Evolutionary conservation across 75 land plant species (phyloP).

Genomic region (Ceratopteris richardii): DNA sequence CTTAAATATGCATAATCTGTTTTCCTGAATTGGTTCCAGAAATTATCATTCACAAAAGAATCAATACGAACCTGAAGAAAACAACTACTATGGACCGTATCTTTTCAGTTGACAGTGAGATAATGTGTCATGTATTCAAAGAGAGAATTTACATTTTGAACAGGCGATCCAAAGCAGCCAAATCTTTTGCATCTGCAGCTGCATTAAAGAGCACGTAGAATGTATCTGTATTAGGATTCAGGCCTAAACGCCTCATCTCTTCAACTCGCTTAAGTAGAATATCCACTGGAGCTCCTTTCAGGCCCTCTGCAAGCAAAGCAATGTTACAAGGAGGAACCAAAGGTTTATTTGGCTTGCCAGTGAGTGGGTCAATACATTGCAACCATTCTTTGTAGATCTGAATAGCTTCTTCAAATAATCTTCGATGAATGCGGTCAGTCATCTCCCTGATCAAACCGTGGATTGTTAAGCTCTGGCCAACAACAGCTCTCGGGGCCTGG

Average conservation of each 20-base stretch:
- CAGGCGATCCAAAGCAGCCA: slow-evolving; percentile 3
- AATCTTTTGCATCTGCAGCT: neutral
- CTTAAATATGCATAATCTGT: too few relatives aligned
- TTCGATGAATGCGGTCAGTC: slow-evolving; percentile 3
- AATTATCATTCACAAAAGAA: too few relatives aligned
- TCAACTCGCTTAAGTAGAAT: slow-evolving; percentile 4
- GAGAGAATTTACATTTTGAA: neutral
- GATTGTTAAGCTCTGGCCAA: neutral
- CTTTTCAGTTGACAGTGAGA: too few relatives aligned
- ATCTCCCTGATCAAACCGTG: slow-evolving; percentile 8
- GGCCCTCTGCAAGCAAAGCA: slow-evolving; percentile 6
- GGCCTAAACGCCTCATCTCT: slow-evolving; percentile 2
- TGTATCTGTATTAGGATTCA: slow-evolving; percentile 1
- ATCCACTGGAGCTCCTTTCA: slow-evolving; percentile 7
- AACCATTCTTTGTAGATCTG: slow-evolving; percentile 4
- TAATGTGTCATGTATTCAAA: neutral
- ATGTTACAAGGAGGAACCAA: slow-evolving; percentile 7
- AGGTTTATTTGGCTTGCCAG: slow-evolving; percentile 4
- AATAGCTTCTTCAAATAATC: slow-evolving; percentile 1
- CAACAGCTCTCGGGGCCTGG: neutral
- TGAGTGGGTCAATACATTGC: slow-evolving; percentile 5
- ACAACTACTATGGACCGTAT: too few relatives aligned
- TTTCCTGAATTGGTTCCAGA: too few relatives aligned
- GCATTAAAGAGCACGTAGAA: slow-evolving; percentile 5
- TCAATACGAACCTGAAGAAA: too few relatives aligned